These are phyloP conservation scores for Castanopsis chinensis DNA, from an alignment of 306 rosid species.

Conservation along the genomic window DNA sequence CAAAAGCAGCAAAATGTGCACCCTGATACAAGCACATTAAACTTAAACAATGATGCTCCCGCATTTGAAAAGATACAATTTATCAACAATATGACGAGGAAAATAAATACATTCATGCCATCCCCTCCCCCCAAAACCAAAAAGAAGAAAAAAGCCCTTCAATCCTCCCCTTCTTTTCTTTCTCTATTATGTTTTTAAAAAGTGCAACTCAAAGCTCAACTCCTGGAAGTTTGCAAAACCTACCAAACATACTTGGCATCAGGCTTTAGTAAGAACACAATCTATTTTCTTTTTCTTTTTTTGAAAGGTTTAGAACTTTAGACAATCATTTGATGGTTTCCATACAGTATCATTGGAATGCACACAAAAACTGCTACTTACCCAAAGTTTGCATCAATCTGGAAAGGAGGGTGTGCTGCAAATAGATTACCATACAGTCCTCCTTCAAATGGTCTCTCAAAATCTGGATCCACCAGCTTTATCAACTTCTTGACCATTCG, in stretches of 20 bases:
- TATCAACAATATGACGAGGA: not conserved
- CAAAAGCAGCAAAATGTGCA: not conserved
- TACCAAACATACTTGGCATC: not conserved
- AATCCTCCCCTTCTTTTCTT: not conserved
- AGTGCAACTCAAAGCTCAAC: not conserved
- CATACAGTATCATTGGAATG: not conserved
- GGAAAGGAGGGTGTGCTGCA: conserved; percentile 84
- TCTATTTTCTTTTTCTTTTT: too few species aligned
- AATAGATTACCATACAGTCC: conserved; percentile 76
- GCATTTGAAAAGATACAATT: too few species aligned
- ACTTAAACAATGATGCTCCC: not conserved
- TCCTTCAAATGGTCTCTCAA: conserved; percentile 53
- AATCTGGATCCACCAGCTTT: conserved; percentile 65
- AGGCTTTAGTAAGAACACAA: not conserved
- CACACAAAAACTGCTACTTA: conserved; percentile 24
- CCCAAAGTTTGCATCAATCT: conserved; percentile 88
- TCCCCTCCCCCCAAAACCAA: not conserved
- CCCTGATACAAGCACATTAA: not conserved
- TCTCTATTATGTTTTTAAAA: not conserved
- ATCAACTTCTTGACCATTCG: conserved; percentile 68
- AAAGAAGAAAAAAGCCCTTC: too few species aligned
- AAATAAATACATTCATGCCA: not conserved
- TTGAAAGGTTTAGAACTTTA: not conserved
- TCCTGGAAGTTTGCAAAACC: not conserved
- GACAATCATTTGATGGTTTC: not conserved